Conservation (phyloP, 768 basidiomycete species). For the Dacryopinax primogenitus region DNA sequence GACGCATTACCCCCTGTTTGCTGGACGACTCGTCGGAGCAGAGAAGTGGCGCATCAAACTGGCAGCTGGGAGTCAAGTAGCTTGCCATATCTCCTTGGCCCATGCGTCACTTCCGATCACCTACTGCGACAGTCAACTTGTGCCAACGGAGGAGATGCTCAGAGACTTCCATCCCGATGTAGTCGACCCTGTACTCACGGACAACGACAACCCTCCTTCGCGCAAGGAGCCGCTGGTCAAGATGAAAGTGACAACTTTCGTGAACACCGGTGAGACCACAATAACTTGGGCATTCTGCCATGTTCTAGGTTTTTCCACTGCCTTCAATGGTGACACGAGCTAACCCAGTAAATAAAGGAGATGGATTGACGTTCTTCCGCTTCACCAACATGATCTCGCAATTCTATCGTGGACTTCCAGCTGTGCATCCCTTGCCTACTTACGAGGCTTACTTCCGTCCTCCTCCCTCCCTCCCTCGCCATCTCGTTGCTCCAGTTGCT, state of each 20-base stretch:
- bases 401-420: not conserved
- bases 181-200: not conserved
- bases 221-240: not conserved
- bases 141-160: not conserved
- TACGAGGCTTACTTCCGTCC: not conserved
- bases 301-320: not conserved
- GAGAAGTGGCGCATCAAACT: not conserved
- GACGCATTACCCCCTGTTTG: not conserved
- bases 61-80: not conserved
- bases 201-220: not conserved
- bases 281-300: not conserved
- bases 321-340: too few relatives aligned
- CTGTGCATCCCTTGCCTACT: not conserved
- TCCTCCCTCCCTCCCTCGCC: not conserved
- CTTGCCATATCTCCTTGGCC: not conserved
- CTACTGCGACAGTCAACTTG: not conserved
- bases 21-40: not conserved
- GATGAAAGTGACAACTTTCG: not conserved
- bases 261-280: not conserved
- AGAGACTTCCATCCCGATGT: not conserved
- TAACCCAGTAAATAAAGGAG: not conserved
- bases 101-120: not conserved
- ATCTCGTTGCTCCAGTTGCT: not conserved
- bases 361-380: not conserved
- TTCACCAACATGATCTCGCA: slow-evolving; percentile 4